These are phyloP conservation scores for Xylariaceae sp. DNA, from an alignment of 2,329 filamentous ascomycete genomes.

Conservation along the genomic window DNA sequence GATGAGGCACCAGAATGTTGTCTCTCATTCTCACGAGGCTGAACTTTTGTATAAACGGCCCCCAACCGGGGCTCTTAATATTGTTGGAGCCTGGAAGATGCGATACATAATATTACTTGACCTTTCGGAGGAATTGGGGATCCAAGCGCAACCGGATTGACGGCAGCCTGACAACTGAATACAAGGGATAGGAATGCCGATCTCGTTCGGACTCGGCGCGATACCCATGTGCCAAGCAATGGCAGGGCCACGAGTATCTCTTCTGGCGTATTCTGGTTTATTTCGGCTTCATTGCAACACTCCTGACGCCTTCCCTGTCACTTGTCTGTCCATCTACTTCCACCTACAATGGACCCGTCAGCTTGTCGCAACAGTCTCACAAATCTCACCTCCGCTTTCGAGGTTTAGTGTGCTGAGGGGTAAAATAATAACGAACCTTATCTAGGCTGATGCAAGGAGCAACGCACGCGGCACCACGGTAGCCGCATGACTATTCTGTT, in stretches of 20 bases:
- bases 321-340: too few relatives aligned
- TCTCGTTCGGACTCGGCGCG: not conserved
- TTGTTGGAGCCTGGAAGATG: too few relatives aligned
- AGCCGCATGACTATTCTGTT: conserved; percentile 15
- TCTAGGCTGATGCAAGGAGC: conserved; percentile 15
- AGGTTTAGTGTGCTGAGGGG: conserved; percentile 11
- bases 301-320: not conserved
- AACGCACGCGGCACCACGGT: conserved; percentile 7
- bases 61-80: too few relatives aligned
- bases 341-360: too few relatives aligned
- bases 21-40: too few relatives aligned
- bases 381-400: conserved; percentile 17
- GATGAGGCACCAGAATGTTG: too few relatives aligned
- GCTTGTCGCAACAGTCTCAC: conserved; percentile 15
- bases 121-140: not conserved
- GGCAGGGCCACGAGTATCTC: too few relatives aligned
- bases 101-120: too few relatives aligned
- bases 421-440: conserved; percentile 15
- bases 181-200: not conserved
- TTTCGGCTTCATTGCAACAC: conserved; percentile 14
- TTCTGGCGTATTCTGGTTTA: conserved; percentile 3
- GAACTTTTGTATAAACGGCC: too few relatives aligned
- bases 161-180: too few relatives aligned
- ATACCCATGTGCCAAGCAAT: too few relatives aligned
- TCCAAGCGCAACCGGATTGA: not conserved